These are phyloP conservation scores for Blastocystis sp. DNA, from an alignment of 352 stramenopile species.

Conservation along the genomic window DNA sequence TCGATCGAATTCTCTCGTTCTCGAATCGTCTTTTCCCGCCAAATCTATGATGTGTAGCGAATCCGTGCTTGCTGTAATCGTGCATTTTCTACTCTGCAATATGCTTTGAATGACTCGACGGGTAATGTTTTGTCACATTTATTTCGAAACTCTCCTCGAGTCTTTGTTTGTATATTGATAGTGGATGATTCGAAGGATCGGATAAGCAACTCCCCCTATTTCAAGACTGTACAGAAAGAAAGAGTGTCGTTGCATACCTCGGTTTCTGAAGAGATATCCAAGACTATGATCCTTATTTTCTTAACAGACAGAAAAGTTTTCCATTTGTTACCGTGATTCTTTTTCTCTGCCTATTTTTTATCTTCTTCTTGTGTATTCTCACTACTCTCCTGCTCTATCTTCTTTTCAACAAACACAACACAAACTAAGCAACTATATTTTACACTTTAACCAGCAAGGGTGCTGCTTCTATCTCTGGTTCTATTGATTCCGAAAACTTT, in stretches of 20 bases:
- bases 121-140: not conserved
- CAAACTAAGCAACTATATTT: not conserved
- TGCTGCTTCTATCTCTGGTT: not conserved
- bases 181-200: not conserved
- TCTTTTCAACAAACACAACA: not conserved
- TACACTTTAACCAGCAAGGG: slow-evolving; percentile 12
- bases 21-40: not conserved
- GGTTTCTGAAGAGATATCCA: not conserved
- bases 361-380: not conserved
- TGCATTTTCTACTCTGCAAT: not conserved
- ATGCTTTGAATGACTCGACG: not conserved
- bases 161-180: not conserved
- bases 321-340: not conserved
- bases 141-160: not conserved
- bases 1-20: not conserved
- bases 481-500: not conserved
- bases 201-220: not conserved
- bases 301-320: not conserved
- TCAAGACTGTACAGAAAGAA: not conserved
- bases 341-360: not conserved
- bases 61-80: not conserved
- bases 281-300: not conserved
- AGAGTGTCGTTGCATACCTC: not conserved
- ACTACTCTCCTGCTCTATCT: not conserved
- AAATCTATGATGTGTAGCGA: not conserved